A percentile compares a stretch with the other conserved stretches of the same genome.
phyloP scores from a whole-genome alignment of 2,329 filamentous ascomycete species.

The Penicillium capsulatum region DNA sequence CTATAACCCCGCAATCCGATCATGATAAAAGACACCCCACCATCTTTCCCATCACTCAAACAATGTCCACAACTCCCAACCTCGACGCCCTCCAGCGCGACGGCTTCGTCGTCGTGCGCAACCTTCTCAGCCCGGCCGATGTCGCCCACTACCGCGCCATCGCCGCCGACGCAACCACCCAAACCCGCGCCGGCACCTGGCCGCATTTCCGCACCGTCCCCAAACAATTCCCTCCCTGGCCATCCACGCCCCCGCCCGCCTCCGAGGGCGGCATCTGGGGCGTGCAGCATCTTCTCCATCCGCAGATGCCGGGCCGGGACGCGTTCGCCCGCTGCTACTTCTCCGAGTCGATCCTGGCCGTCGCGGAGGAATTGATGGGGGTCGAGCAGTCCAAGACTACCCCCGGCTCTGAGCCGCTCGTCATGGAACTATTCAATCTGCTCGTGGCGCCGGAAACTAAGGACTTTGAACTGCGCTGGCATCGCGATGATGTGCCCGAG shows the following conservation, averaged over 20 bases:
- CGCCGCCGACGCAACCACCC: constrained; percentile 53
- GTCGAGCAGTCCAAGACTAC: constrained; percentile 25
- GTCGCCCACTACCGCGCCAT: constrained; percentile 59
- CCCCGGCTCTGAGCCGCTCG: constrained; percentile 59
- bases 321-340: constrained; percentile 71
- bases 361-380: constrained; percentile 62
- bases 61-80: constrained; percentile 31
- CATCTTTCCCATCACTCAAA: too few relatives aligned
- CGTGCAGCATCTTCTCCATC: constrained; percentile 79
- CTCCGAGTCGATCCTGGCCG: constrained; percentile 56
- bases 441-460: constrained; percentile 64
- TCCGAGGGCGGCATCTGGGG: constrained; percentile 72
- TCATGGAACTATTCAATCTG: constrained; percentile 86
- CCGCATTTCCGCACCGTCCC: constrained; percentile 77
- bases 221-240: constrained; percentile 89
- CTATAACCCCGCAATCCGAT: too few relatives aligned
- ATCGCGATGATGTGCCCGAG: constrained; percentile 76
- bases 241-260: constrained; percentile 48
- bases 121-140: constrained; percentile 55
- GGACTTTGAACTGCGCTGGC: constrained; percentile 76
- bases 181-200: constrained; percentile 69
- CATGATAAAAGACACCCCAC: too few relatives aligned
- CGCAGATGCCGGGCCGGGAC: constrained; percentile 58
- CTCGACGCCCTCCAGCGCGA: constrained; percentile 59
- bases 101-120: constrained; percentile 71